A percentile compares a stretch with the other conserved stretches of the same genome.
Evolutionary conservation across 2,329 filamentous ascomycete genomes (phyloP).

Genomic region (Chaetomium sp.): DNA sequence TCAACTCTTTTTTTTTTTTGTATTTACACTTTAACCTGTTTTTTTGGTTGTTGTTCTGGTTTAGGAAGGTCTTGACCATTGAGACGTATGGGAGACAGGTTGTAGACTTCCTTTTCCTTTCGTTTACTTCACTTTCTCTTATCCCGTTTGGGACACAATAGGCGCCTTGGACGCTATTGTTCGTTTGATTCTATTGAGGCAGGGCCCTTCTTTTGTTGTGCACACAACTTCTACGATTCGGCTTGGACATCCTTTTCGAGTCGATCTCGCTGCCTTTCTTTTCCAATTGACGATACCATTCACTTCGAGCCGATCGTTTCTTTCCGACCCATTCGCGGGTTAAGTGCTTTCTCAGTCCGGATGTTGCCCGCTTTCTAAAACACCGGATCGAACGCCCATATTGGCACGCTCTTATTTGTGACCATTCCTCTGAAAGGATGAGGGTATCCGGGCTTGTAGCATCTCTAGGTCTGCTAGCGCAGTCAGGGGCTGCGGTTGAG

Average conservation of each 20-base stretch:
- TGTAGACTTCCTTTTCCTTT: constrained; percentile 6
- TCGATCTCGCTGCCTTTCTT: too few species aligned
- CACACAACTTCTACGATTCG: neutral
- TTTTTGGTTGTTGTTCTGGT: neutral
- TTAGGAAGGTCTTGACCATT: neutral
- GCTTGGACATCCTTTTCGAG: neutral
- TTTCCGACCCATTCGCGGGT: too few species aligned
- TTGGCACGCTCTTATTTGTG: neutral
- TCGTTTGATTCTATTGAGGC: constrained; percentile 9
- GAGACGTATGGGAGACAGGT: constrained; percentile 1
- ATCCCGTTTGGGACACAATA: constrained; percentile 6
- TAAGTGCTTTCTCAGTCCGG: too few species aligned
- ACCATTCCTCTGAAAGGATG: constrained; percentile 1
- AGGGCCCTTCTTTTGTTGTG: constrained; percentile 10
- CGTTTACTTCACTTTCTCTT: neutral
- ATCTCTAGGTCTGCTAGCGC: constrained; percentile 4
- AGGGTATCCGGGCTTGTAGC: constrained; percentile 5
- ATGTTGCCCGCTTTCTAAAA: too few species aligned
- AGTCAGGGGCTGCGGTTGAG: constrained; percentile 14
- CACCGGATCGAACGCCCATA: neutral
- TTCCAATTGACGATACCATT: too few species aligned
- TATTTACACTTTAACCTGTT: neutral
- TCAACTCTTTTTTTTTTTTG: neutral
- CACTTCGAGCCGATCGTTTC: too few species aligned
- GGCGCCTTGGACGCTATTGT: neutral